Conservation (phyloP, 2,329 filamentous ascomycete genomes). For the Grosmannia serpens region DNA sequence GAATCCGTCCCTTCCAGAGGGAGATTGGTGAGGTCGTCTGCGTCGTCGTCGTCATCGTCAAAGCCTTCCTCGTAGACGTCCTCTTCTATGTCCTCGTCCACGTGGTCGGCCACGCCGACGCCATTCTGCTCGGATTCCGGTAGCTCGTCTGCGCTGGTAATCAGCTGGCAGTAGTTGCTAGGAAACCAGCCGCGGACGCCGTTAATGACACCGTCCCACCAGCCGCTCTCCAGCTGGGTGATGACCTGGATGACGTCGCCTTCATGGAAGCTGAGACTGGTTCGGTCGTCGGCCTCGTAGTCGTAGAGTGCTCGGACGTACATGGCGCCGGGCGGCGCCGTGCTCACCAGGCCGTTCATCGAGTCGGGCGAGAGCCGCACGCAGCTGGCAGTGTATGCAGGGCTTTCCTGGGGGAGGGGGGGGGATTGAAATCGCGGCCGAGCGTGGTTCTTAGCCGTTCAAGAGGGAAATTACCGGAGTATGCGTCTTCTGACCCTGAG, state of each 20-base stretch:
- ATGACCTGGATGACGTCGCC: constrained; percentile 98
- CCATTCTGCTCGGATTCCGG: constrained; percentile 47
- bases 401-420: not conserved
- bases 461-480: constrained; percentile 1
- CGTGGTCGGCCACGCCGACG: constrained; percentile 40
- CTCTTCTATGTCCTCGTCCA: constrained; percentile 54
- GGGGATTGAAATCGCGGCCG: not conserved
- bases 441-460: constrained; percentile 13
- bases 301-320: constrained; percentile 95
- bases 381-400: constrained; percentile 8
- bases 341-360: constrained; percentile 52
- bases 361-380: constrained; percentile 4
- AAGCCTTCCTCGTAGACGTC: constrained; percentile 56
- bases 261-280: constrained; percentile 90
- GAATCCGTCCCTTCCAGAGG: constrained; percentile 57
- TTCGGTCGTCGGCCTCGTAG: constrained; percentile 95
- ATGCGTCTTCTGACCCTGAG: constrained; percentile 27
- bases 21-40: constrained; percentile 32
- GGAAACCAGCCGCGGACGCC: constrained; percentile 97
- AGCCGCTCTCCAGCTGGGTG: constrained; percentile 93
- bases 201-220: constrained; percentile 99
- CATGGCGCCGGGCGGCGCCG: constrained; percentile 55
- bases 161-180: constrained; percentile 92
- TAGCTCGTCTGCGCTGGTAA: constrained; percentile 64
- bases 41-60: constrained; percentile 49